A percentile compares a stretch with the other conserved stretches of the same genome.
Evolutionary conservation across 2,329 filamentous ascomycete genomes (phyloP).

Genomic region (Cladophialophora immunda): DNA sequence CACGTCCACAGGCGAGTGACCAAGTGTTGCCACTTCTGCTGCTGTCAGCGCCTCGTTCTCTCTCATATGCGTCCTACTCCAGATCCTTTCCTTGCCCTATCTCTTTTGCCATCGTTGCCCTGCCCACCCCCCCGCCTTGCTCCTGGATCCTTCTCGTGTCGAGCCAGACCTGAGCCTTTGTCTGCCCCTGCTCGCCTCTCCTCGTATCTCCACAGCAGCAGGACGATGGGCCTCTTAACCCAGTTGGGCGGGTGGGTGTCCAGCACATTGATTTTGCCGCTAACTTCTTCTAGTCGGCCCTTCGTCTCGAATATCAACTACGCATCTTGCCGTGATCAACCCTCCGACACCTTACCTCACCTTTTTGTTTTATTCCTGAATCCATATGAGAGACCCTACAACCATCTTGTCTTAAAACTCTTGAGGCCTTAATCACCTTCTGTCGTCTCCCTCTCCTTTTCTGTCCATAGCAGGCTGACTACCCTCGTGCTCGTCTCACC

Average conservation of each 20-base stretch:
- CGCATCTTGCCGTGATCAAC: conserved; percentile 32
- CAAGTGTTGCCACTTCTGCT: conserved; percentile 29
- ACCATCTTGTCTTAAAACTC: conserved; percentile 17
- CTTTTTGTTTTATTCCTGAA: conserved; percentile 26
- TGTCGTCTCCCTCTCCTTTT: not conserved
- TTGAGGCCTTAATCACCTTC: not conserved
- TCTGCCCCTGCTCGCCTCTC: conserved; percentile 25
- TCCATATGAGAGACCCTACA: conserved; percentile 21
- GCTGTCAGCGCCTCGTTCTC: conserved; percentile 24
- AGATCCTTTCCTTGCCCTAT: conserved; percentile 16
- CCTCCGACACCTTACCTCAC: conserved; percentile 26
- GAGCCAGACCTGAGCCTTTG: conserved; percentile 18
- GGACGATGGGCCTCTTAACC: conserved; percentile 14
- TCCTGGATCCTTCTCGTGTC: conserved; percentile 14
- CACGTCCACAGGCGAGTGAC: conserved; percentile 19
- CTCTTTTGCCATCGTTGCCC: conserved; percentile 18
- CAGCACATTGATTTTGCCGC: conserved; percentile 15
- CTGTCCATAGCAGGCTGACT: not conserved
- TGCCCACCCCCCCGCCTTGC: conserved; percentile 16
- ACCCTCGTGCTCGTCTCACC: not conserved
- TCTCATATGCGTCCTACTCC: conserved; percentile 20
- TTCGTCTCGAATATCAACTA: conserved; percentile 32
- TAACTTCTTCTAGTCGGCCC: conserved; percentile 7
- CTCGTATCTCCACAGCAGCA: conserved; percentile 30
- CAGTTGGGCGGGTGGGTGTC: conserved; percentile 5